Base-by-base conservation (phyloP, 2,329 filamentous ascomycete species). In the Exophiala viscosa region DNA sequence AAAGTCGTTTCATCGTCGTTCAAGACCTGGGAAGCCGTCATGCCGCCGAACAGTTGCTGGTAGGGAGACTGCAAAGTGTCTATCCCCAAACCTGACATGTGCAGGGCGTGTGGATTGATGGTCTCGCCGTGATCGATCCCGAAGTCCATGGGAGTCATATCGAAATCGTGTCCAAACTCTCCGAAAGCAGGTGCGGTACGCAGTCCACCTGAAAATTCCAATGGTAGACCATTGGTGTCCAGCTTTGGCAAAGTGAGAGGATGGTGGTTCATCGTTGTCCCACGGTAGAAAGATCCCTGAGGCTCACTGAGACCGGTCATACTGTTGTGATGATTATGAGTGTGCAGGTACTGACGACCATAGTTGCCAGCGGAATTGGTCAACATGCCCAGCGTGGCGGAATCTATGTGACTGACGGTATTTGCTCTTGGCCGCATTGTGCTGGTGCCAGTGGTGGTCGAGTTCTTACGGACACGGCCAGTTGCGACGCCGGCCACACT, bases 331-430 rank as follows among this genome's bases (percentile, higher is more conserved):
- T 86, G 87, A 81, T 89, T 66, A 65, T 79, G 66, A 66, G 73
- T 53, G 71, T 78, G 69, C 73, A 77, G 62, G 65, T 74, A 63
- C 70, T 71, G 60, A 71, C 76, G 61, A 31, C 58, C 58, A 10
- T 67, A 60, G 43, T 38, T 48, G n/a, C 45, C 51, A 8, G 65
- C 65, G 8, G 66, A 65, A 64, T 81, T 83, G 45, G 82, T 81
- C 58, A 88, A 78, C 72, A 93, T 81, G 62, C 86, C 88, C 68
- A 95, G 81, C 36, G 85, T 82, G 48, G 79, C 78, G 52, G 83
- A 81, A 67, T 96, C 93, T 51, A 97, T 84, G 69, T 97, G 91
- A 66, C 91, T 93, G 66, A 99, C 95, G 34, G 93, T 99, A 68
- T 97, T 97, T 49, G 93, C 92, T 64, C 93, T 80, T 17, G 92